Percentiles rank a stretch among this genome's conserved stretches.
These are phyloP conservation scores for Yamadazyma blattariae DNA, from an alignment of 1,139 yeast genomes.

Conservation along the genomic window DNA sequence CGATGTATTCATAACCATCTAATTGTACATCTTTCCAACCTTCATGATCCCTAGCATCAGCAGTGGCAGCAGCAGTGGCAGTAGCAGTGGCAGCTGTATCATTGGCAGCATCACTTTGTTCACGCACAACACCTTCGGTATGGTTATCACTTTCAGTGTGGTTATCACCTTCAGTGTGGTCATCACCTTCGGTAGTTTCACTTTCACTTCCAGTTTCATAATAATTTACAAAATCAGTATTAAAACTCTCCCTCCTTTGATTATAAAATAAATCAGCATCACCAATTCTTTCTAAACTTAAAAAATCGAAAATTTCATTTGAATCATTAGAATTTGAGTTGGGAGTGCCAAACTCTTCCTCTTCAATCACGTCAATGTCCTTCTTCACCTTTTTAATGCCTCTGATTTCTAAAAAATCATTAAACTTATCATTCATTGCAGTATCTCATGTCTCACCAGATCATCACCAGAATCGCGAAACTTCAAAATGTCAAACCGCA, in stretches of 20 bases:
- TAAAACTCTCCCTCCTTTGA: conserved; percentile 22
- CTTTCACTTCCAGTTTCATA: not conserved
- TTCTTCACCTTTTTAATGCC: conserved; percentile 2
- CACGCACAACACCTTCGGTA: not conserved
- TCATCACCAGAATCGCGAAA: too few species aligned
- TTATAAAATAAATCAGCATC: conserved; percentile 28
- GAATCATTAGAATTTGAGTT: conserved; percentile 3
- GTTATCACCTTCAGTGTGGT: not conserved
- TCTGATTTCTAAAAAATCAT: conserved; percentile 6
- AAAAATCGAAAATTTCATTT: conserved; percentile 14
- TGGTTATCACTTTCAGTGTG: not conserved
- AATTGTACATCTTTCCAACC: not conserved
- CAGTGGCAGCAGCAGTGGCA: too few species aligned
- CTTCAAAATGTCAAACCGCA: too few species aligned
- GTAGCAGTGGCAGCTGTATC: too few species aligned
- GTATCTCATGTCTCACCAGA: too few species aligned
- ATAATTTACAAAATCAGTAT: conserved; percentile 4
- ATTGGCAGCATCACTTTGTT: not conserved
- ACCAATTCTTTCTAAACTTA: conserved; percentile 13
- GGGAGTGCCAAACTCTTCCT: not conserved
- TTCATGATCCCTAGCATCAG: too few species aligned
- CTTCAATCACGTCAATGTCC: not conserved
- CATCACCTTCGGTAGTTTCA: not conserved
- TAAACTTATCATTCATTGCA: conserved; percentile 4
- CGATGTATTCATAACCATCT: conserved; percentile 3